A percentile compares a stretch with the other conserved stretches of the same genome.
Conservation (phyloP, 1,139 yeast species). For the Chernovozyma aurita region DNA sequence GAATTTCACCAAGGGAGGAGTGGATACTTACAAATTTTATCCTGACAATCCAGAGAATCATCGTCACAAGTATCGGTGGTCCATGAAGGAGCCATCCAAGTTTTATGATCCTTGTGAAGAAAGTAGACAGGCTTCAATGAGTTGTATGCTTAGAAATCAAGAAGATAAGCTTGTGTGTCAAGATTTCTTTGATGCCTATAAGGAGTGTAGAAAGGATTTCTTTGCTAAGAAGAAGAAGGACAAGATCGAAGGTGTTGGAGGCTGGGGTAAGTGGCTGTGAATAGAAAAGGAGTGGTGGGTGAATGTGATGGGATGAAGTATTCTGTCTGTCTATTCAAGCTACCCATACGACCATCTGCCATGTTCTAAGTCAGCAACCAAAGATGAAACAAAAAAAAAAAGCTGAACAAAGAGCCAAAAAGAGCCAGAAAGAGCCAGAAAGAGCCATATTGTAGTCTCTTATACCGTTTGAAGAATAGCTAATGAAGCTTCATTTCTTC, state of each 20-base stretch:
- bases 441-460: neutral
- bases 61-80: conserved; percentile 56
- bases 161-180: conserved; percentile 71
- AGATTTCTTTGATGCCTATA: conserved; percentile 86
- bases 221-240: conserved; percentile 38
- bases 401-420: too few species aligned
- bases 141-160: conserved; percentile 72
- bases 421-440: too few species aligned
- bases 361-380: too few species aligned
- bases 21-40: conserved; percentile 61
- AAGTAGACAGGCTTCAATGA: conserved; percentile 79
- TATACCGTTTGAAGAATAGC: too few species aligned
- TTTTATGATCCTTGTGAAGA: conserved; percentile 93
- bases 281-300: too few species aligned
- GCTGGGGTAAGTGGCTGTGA: conserved; percentile 43
- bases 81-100: conserved; percentile 71
- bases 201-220: conserved; percentile 90
- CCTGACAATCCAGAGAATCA: conserved; percentile 77
- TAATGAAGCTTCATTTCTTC: too few species aligned
- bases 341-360: too few species aligned
- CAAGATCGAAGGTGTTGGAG: conserved; percentile 35
- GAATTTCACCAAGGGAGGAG: conserved; percentile 53
- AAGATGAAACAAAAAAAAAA: too few species aligned
- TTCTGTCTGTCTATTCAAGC: too few species aligned
- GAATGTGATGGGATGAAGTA: neutral